Conservation (phyloP, 805 yeast genomes). For the Wickerhamiella nectarea region DNA sequence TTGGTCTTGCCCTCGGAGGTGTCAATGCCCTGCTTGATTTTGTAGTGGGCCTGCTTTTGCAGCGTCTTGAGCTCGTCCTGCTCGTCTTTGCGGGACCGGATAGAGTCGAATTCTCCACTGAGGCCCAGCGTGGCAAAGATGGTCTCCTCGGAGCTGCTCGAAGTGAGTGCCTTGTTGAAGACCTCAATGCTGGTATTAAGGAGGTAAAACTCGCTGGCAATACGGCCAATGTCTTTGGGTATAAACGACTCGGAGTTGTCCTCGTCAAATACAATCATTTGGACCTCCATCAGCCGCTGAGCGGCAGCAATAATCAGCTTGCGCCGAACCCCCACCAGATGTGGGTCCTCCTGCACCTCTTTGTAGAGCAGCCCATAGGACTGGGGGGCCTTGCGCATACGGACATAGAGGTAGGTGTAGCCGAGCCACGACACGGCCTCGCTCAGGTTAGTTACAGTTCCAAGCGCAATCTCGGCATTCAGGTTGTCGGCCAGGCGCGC, state of each 20-base stretch:
- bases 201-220: conserved; percentile 87
- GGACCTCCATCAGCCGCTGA: conserved; percentile 64
- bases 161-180: conserved; percentile 72
- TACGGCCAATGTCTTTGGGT: conserved; percentile 81
- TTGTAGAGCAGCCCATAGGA: conserved; percentile 84
- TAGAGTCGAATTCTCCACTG: conserved; percentile 87
- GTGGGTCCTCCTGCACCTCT: conserved; percentile 72
- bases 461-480: conserved; percentile 91
- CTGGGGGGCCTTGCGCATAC: conserved; percentile 91
- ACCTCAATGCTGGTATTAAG: conserved; percentile 76
- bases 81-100: conserved; percentile 83
- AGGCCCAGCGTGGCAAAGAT: conserved; percentile 74
- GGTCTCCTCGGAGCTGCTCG: conserved; percentile 84
- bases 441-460: conserved; percentile 85
- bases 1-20: conserved; percentile 79
- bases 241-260: conserved; percentile 54
- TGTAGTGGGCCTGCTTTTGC: conserved; percentile 29
- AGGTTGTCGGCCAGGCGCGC: conserved; percentile 76
- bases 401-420: conserved; percentile 81
- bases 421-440: conserved; percentile 98
- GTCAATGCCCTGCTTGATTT: conserved; percentile 60
- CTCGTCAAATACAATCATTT: conserved; percentile 90
- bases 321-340: conserved; percentile 56
- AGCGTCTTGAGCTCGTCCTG: conserved; percentile 52
- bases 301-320: conserved; percentile 72